These are phyloP conservation scores for Hyparrhenia diplandra DNA, from an alignment of 176 grass and related monocot species.

Conservation along the genomic window DNA sequence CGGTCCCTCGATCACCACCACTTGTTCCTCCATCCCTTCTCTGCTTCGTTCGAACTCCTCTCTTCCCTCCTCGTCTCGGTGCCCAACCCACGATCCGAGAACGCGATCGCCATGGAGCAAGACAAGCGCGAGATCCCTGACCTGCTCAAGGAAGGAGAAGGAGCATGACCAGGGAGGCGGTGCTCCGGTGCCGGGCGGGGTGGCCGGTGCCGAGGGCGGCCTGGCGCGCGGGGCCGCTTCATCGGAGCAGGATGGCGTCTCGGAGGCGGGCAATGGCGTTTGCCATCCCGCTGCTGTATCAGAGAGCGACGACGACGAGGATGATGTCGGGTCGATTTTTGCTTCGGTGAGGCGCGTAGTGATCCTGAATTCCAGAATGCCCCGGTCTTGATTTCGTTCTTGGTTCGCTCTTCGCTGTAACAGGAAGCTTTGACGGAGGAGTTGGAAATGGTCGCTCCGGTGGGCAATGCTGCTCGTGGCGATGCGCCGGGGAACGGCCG, in stretches of 20 bases:
- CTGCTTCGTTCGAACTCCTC: not conserved
- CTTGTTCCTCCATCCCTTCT: not conserved
- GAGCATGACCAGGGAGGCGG: not conserved
- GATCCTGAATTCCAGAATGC: not conserved
- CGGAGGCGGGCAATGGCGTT: too few relatives aligned
- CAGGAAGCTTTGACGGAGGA: not conserved
- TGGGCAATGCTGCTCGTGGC: not conserved
- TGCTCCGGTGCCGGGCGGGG: not conserved
- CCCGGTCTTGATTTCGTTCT: slow-evolving; percentile 1
- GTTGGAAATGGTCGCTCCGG: not conserved
- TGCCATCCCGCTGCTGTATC: not conserved
- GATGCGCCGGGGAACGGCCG: not conserved
- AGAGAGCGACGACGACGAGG: not conserved
- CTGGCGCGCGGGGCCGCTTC: not conserved
- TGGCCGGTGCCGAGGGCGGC: not conserved
- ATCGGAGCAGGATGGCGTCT: not conserved
- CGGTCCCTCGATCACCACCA: not conserved
- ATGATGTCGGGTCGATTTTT: not conserved
- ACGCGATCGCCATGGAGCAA: slow-evolving; percentile 9
- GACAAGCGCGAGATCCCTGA: not conserved
- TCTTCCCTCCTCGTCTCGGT: not conserved
- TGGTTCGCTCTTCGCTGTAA: not conserved
- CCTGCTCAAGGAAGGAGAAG: not conserved
- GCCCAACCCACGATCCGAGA: not conserved
- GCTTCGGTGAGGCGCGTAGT: too few relatives aligned